These are phyloP conservation scores for Phaeolepiota aurea DNA, from an alignment of 768 basidiomycete species.

Conservation along the genomic window DNA sequence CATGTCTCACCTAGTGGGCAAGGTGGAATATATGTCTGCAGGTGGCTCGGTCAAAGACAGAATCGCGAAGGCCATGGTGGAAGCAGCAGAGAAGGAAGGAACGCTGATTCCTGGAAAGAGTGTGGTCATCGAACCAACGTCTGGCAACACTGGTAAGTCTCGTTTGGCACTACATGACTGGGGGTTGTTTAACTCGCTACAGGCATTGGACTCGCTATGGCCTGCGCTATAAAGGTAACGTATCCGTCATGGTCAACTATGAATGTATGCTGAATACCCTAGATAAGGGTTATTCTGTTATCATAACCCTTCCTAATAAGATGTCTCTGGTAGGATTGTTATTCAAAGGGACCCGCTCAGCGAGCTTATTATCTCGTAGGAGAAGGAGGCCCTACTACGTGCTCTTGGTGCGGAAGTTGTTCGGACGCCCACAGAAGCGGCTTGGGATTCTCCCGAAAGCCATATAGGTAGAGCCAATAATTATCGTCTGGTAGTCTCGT, in stretches of 20 bases:
- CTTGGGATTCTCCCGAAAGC: conserved; percentile 84
- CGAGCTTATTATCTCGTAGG: conserved; percentile 31
- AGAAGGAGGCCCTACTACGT: conserved; percentile 89
- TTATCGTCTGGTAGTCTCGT: conserved; percentile 37
- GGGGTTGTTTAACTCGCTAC: background rate
- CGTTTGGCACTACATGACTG: background rate
- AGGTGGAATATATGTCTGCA: conserved; percentile 83
- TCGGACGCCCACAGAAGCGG: conserved; percentile 85
- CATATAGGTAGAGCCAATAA: conserved; percentile 73
- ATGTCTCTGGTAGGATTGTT: conserved; percentile 65
- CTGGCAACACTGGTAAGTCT: conserved; percentile 83
- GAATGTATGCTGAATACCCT: conserved; percentile 61
- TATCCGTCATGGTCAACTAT: conserved; percentile 3
- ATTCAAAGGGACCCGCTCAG: background rate
- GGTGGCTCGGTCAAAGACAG: conserved; percentile 96
- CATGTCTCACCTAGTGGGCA: conserved; percentile 51
- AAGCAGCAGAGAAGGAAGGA: conserved; percentile 86
- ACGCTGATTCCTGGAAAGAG: conserved; percentile 80
- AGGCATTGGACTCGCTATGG: conserved; percentile 93
- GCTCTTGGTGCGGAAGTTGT: conserved; percentile 93
- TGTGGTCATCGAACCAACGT: conserved; percentile 92
- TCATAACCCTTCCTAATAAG: conserved; percentile 89
- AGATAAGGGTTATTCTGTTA: conserved; percentile 88
- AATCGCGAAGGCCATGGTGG: conserved; percentile 94
- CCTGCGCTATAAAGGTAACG: conserved; percentile 86